These are phyloP conservation scores for Peronospora belbahrii DNA, from an alignment of 352 stramenopile species.

Conservation along the genomic window DNA sequence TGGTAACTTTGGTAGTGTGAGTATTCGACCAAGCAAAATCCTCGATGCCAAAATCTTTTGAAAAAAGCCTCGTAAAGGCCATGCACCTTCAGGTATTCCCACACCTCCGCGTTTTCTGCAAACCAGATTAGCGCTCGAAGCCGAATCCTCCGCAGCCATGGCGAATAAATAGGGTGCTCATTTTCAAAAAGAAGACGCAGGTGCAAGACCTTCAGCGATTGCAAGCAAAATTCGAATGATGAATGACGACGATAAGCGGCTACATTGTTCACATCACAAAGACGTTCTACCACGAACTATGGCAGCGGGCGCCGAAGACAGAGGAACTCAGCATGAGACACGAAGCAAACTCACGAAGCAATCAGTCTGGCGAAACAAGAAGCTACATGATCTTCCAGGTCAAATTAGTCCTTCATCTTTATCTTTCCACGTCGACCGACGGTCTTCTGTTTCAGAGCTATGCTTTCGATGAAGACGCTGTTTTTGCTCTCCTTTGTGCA, in stretches of 20 bases:
- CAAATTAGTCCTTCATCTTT: not conserved
- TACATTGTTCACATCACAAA: constrained; percentile 15
- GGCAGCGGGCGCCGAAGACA: constrained; percentile 1
- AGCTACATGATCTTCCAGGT: constrained; percentile 5
- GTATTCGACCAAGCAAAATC: constrained; percentile 21
- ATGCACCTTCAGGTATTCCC: constrained; percentile 14
- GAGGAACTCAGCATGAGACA: constrained; percentile 13
- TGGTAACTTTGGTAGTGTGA: not conserved
- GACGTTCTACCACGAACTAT: constrained; percentile 8
- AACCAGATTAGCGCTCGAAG: constrained; percentile 4
- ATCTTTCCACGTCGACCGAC: constrained; percentile 4
- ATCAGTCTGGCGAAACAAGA: constrained; percentile 5
- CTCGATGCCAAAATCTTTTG: constrained; percentile 20
- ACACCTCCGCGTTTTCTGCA: constrained; percentile 7
- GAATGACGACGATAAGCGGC: constrained; percentile 22
- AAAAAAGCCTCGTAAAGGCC: constrained; percentile 14
- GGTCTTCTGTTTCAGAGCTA: too few relatives aligned
- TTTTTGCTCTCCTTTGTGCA: too few relatives aligned
- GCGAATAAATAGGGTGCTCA: constrained; percentile 14
- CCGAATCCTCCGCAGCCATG: not conserved
- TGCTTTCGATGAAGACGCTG: too few relatives aligned
- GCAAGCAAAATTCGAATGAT: constrained; percentile 19
- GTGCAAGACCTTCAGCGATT: constrained; percentile 17
- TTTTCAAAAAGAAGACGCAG: constrained; percentile 29
- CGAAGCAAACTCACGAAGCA: constrained; percentile 16